A percentile compares a stretch with the other conserved stretches of the same genome.
These are phyloP conservation scores for Dryadomyces quercivorus DNA, from an alignment of 2,329 filamentous ascomycete genomes.

Conservation along the genomic window DNA sequence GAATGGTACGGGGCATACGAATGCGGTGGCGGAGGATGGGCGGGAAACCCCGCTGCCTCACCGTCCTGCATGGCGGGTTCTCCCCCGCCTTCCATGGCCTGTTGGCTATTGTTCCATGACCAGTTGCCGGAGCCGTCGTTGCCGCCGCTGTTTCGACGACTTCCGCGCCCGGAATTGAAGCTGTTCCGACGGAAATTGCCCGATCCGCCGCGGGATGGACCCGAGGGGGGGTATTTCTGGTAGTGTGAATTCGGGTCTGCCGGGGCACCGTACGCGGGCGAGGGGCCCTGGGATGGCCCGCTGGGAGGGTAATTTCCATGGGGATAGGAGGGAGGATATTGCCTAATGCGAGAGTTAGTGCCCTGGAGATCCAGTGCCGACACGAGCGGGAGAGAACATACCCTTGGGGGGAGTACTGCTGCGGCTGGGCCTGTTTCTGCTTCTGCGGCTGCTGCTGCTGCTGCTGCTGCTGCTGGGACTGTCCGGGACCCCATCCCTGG, in stretches of 20 bases:
- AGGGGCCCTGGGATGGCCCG: constrained; percentile 30
- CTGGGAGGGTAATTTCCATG: constrained; percentile 41
- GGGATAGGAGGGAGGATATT: constrained; percentile 50
- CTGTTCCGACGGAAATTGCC: constrained; percentile 49
- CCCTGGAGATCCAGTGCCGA: not conserved
- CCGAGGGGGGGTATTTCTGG: constrained; percentile 33
- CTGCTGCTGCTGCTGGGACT: constrained; percentile 23
- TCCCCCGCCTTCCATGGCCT: constrained; percentile 16
- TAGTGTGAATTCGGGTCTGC: constrained; percentile 45
- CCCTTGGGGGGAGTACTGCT: constrained; percentile 28
- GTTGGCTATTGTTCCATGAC: constrained; percentile 54
- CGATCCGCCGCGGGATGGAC: constrained; percentile 28
- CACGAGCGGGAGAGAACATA: constrained; percentile 16
- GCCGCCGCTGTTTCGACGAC: constrained; percentile 18
- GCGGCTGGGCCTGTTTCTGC: constrained; percentile 21
- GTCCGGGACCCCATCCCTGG: constrained; percentile 24
- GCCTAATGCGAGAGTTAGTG: constrained; percentile 29
- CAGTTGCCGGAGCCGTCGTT: constrained; percentile 46
- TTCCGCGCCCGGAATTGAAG: constrained; percentile 36
- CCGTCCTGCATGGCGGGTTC: constrained; percentile 2
- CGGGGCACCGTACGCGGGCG: constrained; percentile 43
- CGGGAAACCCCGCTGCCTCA: not conserved
- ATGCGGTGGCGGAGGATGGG: not conserved
- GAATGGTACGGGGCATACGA: not conserved
- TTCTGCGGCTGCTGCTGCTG: constrained; percentile 26